These are phyloP conservation scores for Phytophthora hybrid DNA, from an alignment of 352 stramenopile genomes.

Conservation along the genomic window DNA sequence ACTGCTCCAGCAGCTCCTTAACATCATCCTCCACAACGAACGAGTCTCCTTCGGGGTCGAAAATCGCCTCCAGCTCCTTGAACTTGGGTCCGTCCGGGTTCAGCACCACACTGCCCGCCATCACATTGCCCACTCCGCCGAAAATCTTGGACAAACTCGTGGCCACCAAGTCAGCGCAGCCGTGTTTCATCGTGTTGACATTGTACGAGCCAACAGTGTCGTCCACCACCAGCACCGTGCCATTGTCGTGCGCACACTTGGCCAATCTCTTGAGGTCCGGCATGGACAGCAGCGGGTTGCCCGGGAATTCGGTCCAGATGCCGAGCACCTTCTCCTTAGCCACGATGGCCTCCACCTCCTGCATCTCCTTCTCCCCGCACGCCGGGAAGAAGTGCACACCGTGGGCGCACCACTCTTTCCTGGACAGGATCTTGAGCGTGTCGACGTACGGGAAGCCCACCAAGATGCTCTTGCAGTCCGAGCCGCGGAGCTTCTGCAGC, in stretches of 20 bases:
- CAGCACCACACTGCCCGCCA: constrained; percentile 91
- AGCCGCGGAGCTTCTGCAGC: constrained; percentile 52
- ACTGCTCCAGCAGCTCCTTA: constrained; percentile 54
- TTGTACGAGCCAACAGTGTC: constrained; percentile 94
- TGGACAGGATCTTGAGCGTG: constrained; percentile 93
- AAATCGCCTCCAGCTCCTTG: constrained; percentile 50
- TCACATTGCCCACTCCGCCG: constrained; percentile 91
- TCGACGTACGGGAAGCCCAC: constrained; percentile 96
- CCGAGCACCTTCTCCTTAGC: constrained; percentile 78
- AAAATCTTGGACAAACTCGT: constrained; percentile 96
- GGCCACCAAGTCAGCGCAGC: constrained; percentile 87
- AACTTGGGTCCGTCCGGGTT: constrained; percentile 73
- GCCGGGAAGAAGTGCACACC: constrained; percentile 93
- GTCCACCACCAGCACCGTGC: constrained; percentile 90
- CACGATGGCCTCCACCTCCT: constrained; percentile 74
- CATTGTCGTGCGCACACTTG: constrained; percentile 84
- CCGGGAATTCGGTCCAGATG: constrained; percentile 95
- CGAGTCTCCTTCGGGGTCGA: constrained; percentile 50
- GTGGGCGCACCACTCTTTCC: constrained; percentile 83
- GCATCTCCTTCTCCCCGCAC: constrained; percentile 68
- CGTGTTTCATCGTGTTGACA: constrained; percentile 86
- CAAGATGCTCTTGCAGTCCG: constrained; percentile 78
- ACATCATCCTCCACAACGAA: constrained; percentile 77
- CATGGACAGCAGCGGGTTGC: constrained; percentile 92
- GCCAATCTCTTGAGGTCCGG: constrained; percentile 86